phyloP scores from a whole-genome alignment of 179 eudicot genomes.

The Beta lomatogona region DNA sequence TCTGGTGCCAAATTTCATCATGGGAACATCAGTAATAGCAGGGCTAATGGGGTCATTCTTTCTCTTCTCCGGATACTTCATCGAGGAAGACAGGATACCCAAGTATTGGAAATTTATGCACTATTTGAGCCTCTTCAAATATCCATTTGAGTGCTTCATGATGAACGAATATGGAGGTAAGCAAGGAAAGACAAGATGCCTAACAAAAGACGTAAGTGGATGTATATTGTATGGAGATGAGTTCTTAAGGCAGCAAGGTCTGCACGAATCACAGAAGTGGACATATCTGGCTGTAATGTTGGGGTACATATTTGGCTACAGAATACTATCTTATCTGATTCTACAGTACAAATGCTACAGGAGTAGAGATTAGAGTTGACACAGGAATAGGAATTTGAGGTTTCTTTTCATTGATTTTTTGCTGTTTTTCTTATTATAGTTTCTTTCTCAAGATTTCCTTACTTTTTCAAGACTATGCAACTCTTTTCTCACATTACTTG shows the following conservation, averaged over 20 bases:
- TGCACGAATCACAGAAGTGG: constrained; percentile 71
- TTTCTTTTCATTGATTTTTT: constrained; percentile 1
- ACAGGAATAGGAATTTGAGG: background rate
- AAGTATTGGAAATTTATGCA: constrained; percentile 89
- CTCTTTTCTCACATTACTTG: constrained; percentile 19
- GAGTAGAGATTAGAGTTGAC: constrained; percentile 39
- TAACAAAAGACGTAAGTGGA: constrained; percentile 40
- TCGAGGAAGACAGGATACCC: constrained; percentile 67
- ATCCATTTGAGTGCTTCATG: constrained; percentile 89
- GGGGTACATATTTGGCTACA: constrained; percentile 66
- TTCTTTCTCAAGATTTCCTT: background rate
- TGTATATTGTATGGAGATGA: constrained; percentile 61
- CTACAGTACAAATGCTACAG: constrained; percentile 71
- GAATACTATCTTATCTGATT: constrained; percentile 66
- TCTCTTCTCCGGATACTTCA: constrained; percentile 85
- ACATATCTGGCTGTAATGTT: constrained; percentile 74
- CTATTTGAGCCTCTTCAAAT: constrained; percentile 82
- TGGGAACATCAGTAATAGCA: constrained; percentile 79
- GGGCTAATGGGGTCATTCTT: constrained; percentile 89
- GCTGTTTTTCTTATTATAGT: constrained; percentile 1
- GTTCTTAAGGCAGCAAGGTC: constrained; percentile 66
- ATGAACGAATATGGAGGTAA: constrained; percentile 83
- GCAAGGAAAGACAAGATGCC: constrained; percentile 51
- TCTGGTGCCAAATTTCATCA: constrained; percentile 85
- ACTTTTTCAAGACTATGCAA: background rate